Evolutionary conservation across 345 rosid species (phyloP).

Genomic region (Luvunga scandens): DNA sequence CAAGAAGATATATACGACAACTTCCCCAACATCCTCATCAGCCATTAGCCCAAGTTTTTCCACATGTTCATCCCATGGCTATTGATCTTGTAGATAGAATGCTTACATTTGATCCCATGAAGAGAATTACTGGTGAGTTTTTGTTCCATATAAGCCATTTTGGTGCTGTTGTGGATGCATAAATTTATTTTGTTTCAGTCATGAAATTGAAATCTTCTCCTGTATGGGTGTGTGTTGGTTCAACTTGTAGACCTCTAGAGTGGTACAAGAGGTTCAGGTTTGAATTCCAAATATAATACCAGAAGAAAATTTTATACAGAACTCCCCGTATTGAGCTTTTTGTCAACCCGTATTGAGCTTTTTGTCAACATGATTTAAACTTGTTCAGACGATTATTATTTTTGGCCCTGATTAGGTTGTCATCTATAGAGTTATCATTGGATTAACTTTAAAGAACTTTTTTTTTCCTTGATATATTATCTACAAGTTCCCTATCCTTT

Average conservation of each 20-base stretch:
- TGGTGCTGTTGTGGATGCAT: neutral
- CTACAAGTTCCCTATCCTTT: neutral
- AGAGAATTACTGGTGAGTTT: constrained; percentile 84
- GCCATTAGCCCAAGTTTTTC: constrained; percentile 54
- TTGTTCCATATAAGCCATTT: neutral
- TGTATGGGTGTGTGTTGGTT: neutral
- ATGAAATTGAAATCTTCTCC: neutral
- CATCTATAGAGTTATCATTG: neutral
- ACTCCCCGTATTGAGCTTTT: neutral
- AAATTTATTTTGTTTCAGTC: neutral
- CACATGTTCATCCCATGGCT: constrained; percentile 77
- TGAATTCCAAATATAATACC: neutral
- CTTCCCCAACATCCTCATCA: constrained; percentile 71
- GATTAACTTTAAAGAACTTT: neutral
- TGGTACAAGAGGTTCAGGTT: neutral
- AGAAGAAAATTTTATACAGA: too few relatives aligned
- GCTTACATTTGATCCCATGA: constrained; percentile 90
- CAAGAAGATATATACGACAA: constrained; percentile 77
- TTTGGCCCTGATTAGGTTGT: neutral
- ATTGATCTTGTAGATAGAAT: constrained; percentile 83
- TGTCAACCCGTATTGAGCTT: neutral
- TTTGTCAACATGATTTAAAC: neutral
- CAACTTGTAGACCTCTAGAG: neutral
- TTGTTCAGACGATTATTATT: neutral
- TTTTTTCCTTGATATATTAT: neutral